Conservation (phyloP, 352 stramenopile species). For the Globisporangium viniferum region DNA sequence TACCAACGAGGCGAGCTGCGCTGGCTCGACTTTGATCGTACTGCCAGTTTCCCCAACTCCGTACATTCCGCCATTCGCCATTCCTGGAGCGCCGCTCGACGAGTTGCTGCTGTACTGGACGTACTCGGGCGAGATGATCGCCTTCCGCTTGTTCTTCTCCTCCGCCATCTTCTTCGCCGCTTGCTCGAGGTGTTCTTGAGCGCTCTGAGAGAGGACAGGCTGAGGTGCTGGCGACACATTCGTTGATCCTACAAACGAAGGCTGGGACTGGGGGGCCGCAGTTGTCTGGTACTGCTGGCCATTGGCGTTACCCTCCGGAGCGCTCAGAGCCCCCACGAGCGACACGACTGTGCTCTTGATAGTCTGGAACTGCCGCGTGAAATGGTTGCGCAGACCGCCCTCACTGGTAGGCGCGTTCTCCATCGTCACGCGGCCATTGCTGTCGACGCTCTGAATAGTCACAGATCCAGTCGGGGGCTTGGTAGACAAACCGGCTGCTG, state of each 20-base stretch:
- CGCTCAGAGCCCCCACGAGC: slow-evolving; percentile 35
- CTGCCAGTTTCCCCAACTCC: slow-evolving; percentile 12
- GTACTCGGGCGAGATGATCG: slow-evolving; percentile 79
- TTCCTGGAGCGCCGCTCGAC: background rate
- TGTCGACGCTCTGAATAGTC: slow-evolving; percentile 2
- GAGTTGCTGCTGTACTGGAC: slow-evolving; percentile 56
- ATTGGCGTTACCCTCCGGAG: slow-evolving; percentile 4
- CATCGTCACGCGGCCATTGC: slow-evolving; percentile 6
- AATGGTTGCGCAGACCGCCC: slow-evolving; percentile 27
- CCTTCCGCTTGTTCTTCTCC: slow-evolving; percentile 82
- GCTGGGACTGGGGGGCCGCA: background rate
- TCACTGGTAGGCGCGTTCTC: slow-evolving; percentile 13
- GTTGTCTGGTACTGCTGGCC: slow-evolving; percentile 9
- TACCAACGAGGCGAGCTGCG: slow-evolving; percentile 50
- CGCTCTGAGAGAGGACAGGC: slow-evolving; percentile 19
- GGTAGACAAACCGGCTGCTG: background rate
- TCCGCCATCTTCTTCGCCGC: slow-evolving; percentile 42
- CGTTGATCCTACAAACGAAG: background rate
- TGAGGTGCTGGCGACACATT: background rate
- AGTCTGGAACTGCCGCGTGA: slow-evolving; percentile 41
- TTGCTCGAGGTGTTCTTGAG: slow-evolving; percentile 44
- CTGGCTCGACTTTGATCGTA: slow-evolving; percentile 16
- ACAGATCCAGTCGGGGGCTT: slow-evolving; percentile 28
- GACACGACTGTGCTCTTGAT: slow-evolving; percentile 53
- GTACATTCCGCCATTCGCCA: background rate